A percentile compares a stretch with the other conserved stretches of the same genome.
phyloP scores from a whole-genome alignment of 106 monocot species.

The Dioscorea alata region DNA sequence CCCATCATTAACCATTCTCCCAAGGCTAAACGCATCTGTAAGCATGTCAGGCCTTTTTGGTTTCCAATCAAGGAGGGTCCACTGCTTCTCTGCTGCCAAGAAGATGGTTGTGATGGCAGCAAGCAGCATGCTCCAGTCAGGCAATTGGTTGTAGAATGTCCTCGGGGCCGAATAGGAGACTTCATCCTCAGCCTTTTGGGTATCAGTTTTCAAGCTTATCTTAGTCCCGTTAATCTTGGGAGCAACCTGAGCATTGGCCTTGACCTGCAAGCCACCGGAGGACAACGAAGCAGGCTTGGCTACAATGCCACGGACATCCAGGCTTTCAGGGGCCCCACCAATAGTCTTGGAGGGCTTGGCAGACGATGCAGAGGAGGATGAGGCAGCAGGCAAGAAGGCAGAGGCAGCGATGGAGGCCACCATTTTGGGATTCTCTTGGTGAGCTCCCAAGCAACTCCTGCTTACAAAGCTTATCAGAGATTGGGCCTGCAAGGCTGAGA shows the following conservation, averaged over 20 bases:
- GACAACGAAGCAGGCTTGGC: conserved; percentile 26
- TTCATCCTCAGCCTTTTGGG: conserved; percentile 29
- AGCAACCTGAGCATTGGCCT: conserved; percentile 46
- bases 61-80: conserved; percentile 78
- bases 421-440: conserved; percentile 6
- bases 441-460: neutral
- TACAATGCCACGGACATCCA: conserved; percentile 27
- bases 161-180: conserved; percentile 33
- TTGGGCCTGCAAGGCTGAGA: too few species aligned
- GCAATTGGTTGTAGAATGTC: conserved; percentile 88
- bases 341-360: conserved; percentile 20
- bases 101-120: conserved; percentile 84
- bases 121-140: conserved; percentile 86
- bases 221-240: conserved; percentile 62
- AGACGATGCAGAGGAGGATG: conserved; percentile 17
- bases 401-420: conserved; percentile 48
- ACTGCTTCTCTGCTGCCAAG: conserved; percentile 87
- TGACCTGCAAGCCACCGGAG: conserved; percentile 36
- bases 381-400: conserved; percentile 44
- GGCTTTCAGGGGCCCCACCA: conserved; percentile 22
- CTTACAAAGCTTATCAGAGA: too few species aligned
- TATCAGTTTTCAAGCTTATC: conserved; percentile 31
- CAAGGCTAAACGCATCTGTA: conserved; percentile 56
- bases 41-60: conserved; percentile 89
- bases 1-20: conserved; percentile 64